Conservation (phyloP, 2,329 filamentous ascomycete genomes). For the Pseudocercospora eumusae region DNA sequence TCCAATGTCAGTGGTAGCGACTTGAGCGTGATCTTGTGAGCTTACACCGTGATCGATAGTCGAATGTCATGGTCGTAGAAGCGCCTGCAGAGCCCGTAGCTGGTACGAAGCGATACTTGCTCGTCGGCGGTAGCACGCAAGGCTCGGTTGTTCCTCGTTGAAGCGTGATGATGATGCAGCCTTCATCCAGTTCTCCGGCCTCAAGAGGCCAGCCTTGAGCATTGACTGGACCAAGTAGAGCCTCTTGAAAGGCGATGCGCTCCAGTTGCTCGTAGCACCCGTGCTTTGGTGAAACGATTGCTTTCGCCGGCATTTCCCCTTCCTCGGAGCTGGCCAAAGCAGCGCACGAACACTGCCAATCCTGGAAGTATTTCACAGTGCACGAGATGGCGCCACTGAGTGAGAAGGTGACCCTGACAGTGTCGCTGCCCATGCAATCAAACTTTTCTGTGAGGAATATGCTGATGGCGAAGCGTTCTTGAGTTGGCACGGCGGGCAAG, state of each 20-base stretch:
- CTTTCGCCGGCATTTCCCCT: not conserved
- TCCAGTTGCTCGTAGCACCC: conserved; percentile 13
- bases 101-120: conserved; percentile 10
- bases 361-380: conserved; percentile 3
- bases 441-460: conserved; percentile 20
- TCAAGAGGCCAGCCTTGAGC: conserved; percentile 12
- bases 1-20: not conserved
- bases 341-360: not conserved
- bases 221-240: conserved; percentile 12
- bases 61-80: conserved; percentile 8
- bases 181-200: conserved; percentile 8
- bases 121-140: not conserved
- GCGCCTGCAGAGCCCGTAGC: conserved; percentile 10
- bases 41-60: conserved; percentile 14
- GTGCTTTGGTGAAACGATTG: conserved; percentile 2
- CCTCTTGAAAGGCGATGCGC: conserved; percentile 6
- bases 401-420: conserved; percentile 6
- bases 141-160: conserved; percentile 10
- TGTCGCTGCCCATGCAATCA: conserved; percentile 19
- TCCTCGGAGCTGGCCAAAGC: not conserved
- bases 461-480: conserved; percentile 13
- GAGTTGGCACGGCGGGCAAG: not conserved
- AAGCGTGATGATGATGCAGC: conserved; percentile 13
- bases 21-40: no score
- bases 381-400: conserved; percentile 8